phyloP scores from a whole-genome alignment of 2,329 filamentous ascomycete species.

The Sporothrix luriei region DNA sequence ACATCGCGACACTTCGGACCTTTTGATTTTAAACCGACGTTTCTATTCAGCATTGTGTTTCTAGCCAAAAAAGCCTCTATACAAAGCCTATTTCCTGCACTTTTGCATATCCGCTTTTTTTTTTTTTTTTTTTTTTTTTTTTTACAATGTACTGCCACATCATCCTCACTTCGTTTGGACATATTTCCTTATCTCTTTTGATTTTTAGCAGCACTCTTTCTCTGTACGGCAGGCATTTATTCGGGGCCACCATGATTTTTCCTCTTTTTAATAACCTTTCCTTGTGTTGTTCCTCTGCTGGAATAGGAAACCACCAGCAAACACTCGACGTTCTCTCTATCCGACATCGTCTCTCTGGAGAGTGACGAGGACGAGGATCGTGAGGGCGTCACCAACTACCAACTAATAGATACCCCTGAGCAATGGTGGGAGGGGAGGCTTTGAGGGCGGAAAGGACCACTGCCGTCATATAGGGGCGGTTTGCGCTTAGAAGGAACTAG shows the following conservation, averaged over 20 bases:
- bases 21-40: conserved; percentile 5
- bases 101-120: neutral
- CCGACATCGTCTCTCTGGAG: conserved; percentile 4
- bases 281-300: neutral
- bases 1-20: neutral
- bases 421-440: conserved; percentile 11
- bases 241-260: conserved; percentile 18
- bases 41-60: neutral
- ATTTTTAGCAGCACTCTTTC: neutral
- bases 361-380: neutral
- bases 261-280: neutral
- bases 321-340: neutral
- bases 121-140: neutral
- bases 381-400: neutral
- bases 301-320: neutral
- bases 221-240: conserved; percentile 7
- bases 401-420: conserved; percentile 24
- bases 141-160: neutral
- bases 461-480: too few species aligned
- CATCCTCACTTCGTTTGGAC: neutral
- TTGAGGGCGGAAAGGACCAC: neutral
- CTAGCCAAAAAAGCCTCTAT: neutral
- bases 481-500: neutral
- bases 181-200: neutral
- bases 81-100: conserved; percentile 1